Conservation (phyloP, 2,329 filamentous ascomycete species). For the Seiridium cupressi region DNA sequence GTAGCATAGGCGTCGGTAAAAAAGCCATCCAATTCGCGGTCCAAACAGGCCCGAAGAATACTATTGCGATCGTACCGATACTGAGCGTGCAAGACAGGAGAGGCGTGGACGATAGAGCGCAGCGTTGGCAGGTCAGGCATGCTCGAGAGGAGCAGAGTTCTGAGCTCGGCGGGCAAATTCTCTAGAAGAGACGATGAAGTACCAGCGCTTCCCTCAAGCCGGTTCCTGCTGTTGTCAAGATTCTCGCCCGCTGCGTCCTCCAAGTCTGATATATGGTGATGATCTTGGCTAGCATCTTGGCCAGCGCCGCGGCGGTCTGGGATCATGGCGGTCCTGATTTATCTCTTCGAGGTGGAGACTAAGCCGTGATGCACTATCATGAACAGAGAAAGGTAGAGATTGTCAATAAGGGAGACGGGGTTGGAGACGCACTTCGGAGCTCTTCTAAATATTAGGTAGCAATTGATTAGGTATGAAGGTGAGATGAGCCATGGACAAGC, state of each 20-base stretch:
- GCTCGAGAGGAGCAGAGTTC: conserved; percentile 11
- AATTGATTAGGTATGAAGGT: not conserved
- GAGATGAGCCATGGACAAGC: not conserved
- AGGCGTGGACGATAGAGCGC: conserved; percentile 14
- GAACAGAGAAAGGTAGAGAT: not conserved
- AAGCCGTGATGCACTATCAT: not conserved
- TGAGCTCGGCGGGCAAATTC: conserved; percentile 8
- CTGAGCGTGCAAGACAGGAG: conserved; percentile 18
- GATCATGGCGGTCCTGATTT: not conserved
- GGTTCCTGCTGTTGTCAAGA: not conserved
- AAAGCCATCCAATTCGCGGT: conserved; percentile 16
- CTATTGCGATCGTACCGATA: conserved; percentile 15
- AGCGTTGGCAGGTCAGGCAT: conserved; percentile 15
- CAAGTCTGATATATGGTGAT: not conserved
- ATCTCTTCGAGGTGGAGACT: not conserved
- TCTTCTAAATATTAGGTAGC: not conserved
- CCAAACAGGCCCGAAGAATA: conserved; percentile 15
- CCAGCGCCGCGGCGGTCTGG: not conserved
- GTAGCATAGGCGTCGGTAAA: conserved; percentile 17
- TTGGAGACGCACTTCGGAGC: not conserved
- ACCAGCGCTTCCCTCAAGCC: not conserved
- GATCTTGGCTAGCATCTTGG: not conserved
- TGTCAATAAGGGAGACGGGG: not conserved
- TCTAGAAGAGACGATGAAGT: conserved; percentile 5
- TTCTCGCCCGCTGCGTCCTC: not conserved